These are phyloP conservation scores for Phyllachora maydis DNA, from an alignment of 2,329 filamentous ascomycete genomes.

Conservation along the genomic window DNA sequence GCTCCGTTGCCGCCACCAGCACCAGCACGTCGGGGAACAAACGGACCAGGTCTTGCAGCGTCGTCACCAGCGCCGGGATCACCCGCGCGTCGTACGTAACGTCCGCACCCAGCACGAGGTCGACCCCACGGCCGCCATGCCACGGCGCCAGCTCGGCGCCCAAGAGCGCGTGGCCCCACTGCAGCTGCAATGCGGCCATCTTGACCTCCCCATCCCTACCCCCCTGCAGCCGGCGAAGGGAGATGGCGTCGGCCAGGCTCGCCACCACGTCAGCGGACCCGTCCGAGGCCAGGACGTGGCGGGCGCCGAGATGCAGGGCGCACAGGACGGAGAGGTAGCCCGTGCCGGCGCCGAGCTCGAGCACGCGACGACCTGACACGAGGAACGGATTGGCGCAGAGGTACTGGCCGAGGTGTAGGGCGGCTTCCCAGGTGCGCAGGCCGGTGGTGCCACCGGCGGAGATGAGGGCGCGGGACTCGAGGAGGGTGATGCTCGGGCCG, in stretches of 20 bases:
- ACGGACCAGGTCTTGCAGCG: slow-evolving; percentile 38
- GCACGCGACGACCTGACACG: slow-evolving; percentile 32
- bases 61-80: slow-evolving; percentile 42
- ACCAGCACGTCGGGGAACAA: slow-evolving; percentile 34
- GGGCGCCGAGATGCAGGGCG: slow-evolving; percentile 39
- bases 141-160: slow-evolving; percentile 33
- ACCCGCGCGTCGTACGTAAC: slow-evolving; percentile 53
- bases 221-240: slow-evolving; percentile 45
- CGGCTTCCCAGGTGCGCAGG: slow-evolving; percentile 64
- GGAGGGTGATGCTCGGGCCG: slow-evolving; percentile 29
- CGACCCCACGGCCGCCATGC: slow-evolving; percentile 24
- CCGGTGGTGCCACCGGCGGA: slow-evolving; percentile 56
- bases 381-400: slow-evolving; percentile 26
- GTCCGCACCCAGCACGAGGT: slow-evolving; percentile 56
- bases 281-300: slow-evolving; percentile 47
- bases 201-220: slow-evolving; percentile 15
- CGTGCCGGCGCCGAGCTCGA: slow-evolving; percentile 61
- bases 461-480: slow-evolving; percentile 49
- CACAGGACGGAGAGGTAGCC: slow-evolving; percentile 58
- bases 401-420: slow-evolving; percentile 51
- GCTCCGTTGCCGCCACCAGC: slow-evolving; percentile 48
- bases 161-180: slow-evolving; percentile 41
- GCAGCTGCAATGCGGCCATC: slow-evolving; percentile 31
- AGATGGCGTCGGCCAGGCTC: slow-evolving; percentile 44
- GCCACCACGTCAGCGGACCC: slow-evolving; percentile 54